These are phyloP conservation scores for Lasiodiplodia sp. DNA, from an alignment of 2,329 filamentous ascomycete species.

Conservation along the genomic window DNA sequence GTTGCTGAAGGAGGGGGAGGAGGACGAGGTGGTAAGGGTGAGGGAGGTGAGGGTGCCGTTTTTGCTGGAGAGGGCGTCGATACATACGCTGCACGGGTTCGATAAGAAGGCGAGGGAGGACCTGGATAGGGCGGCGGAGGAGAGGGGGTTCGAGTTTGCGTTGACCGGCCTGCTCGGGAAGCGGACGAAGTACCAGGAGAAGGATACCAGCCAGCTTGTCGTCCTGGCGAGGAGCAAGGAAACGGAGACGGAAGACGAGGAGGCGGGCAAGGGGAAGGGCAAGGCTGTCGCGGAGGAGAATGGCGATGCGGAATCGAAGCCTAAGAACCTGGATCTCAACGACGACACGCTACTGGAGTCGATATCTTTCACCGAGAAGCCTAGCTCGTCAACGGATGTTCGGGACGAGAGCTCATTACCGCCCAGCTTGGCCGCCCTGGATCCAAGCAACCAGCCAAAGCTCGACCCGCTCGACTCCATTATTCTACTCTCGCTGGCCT, in stretches of 20 bases:
- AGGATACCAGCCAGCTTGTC: conserved; percentile 84
- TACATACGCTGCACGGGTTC: conserved; percentile 83
- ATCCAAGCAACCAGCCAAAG: conserved; percentile 82
- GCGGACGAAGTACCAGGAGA: conserved; percentile 80
- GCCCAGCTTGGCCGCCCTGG: conserved; percentile 66
- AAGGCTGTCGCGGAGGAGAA: conserved; percentile 1
- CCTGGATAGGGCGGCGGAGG: conserved; percentile 70
- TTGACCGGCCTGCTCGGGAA: conserved; percentile 89
- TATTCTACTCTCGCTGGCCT: conserved; percentile 78
- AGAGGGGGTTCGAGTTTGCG: conserved; percentile 79
- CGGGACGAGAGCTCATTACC: conserved; percentile 64
- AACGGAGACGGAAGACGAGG: conserved; percentile 28
- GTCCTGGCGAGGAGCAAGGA: conserved; percentile 81
- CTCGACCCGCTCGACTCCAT: conserved; percentile 86
- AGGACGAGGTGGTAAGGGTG: conserved; percentile 30
- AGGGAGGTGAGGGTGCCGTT: conserved; percentile 64
- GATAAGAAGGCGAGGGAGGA: conserved; percentile 77
- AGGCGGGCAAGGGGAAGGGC: conserved; percentile 30
- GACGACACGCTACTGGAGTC: conserved; percentile 92
- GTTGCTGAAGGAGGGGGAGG: conserved; percentile 36
- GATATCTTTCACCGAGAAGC: conserved; percentile 75
- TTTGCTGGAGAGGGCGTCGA: conserved; percentile 80
- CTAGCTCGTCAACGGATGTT: conserved; percentile 51
- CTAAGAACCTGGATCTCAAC: conserved; percentile 79
- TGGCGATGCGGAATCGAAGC: conserved; percentile 50